A percentile compares a stretch with the other conserved stretches of the same genome.
phyloP scores from a whole-genome alignment of 495 filamentous ascomycete genomes.

The Echria macrotheca region DNA sequence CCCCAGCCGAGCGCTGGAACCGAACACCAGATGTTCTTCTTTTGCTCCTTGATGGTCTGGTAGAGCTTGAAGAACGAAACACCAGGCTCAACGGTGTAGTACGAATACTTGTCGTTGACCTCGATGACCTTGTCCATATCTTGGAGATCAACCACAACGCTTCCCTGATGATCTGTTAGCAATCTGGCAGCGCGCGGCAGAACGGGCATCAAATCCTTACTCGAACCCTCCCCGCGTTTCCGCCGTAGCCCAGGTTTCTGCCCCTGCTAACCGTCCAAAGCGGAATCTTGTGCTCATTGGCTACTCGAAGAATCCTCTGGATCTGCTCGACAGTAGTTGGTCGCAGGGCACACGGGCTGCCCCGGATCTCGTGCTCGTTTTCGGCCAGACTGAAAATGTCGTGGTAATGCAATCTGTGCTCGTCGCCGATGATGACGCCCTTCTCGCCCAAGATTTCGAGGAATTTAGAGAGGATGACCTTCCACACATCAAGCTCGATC shows the following conservation, averaged over 20 bases:
- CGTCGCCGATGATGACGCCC: constrained; percentile 10
- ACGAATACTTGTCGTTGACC: constrained; percentile 46
- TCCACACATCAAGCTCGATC: constrained; percentile 9
- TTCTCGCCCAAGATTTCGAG: constrained; percentile 11
- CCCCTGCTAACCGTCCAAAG: constrained; percentile 46
- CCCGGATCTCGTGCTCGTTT: constrained; percentile 9
- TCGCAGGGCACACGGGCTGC: constrained; percentile 9
- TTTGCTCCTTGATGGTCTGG: constrained; percentile 38
- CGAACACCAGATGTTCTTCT: constrained; percentile 46
- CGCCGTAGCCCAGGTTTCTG: constrained; percentile 37
- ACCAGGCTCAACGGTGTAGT: constrained; percentile 49
- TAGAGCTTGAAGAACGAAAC: constrained; percentile 50
- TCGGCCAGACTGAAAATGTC: constrained; percentile 11
- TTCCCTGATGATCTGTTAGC: too few relatives aligned
- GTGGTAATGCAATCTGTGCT: constrained; percentile 10
- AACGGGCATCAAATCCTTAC: too few relatives aligned
- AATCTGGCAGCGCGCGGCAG: too few relatives aligned
- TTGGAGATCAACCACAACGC: constrained; percentile 47
- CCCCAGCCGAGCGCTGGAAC: constrained; percentile 50
- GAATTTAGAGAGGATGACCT: constrained; percentile 9
- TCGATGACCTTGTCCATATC: constrained; percentile 50
- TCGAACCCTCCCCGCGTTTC: background rate
- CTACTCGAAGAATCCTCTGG: constrained; percentile 14
- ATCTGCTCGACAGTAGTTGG: constrained; percentile 10
- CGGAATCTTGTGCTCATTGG: constrained; percentile 39